phyloP scores from a whole-genome alignment of 2,329 filamentous ascomycete genomes.

The Metarhizium humberi region DNA sequence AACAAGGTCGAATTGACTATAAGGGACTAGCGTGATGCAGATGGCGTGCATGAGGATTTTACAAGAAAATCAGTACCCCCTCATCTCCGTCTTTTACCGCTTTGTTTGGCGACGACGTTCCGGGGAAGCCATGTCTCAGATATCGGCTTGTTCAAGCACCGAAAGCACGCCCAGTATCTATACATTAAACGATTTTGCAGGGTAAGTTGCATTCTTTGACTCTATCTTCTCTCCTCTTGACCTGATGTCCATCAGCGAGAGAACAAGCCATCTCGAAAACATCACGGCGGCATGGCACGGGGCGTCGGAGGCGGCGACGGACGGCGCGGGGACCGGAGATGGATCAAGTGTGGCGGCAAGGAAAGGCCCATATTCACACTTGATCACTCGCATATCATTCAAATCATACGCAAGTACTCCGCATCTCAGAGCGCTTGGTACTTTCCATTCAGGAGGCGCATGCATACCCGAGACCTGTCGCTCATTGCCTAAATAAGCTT shows the following conservation, averaged over 20 bases:
- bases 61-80: neutral
- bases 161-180: neutral
- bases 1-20: neutral
- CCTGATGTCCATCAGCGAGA: neutral
- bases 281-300: neutral
- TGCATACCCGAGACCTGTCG: neutral
- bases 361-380: neutral
- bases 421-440: no score
- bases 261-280: neutral
- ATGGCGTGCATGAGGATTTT: neutral
- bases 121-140: neutral
- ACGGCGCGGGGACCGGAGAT: conserved; percentile 4
- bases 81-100: conserved; percentile 1
- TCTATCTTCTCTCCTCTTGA: no score
- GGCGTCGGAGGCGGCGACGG: conserved; percentile 2
- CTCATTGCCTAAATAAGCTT: no score
- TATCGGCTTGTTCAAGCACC: neutral
- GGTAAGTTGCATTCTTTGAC: no score
- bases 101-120: conserved; percentile 3
- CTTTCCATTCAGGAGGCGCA: neutral
- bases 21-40: neutral
- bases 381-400: neutral
- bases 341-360: neutral
- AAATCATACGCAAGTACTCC: no score
- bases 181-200: neutral